phyloP scores from a whole-genome alignment of 192 early-diverging fungal genomes.

The Entophlyctis luteolus region DNA sequence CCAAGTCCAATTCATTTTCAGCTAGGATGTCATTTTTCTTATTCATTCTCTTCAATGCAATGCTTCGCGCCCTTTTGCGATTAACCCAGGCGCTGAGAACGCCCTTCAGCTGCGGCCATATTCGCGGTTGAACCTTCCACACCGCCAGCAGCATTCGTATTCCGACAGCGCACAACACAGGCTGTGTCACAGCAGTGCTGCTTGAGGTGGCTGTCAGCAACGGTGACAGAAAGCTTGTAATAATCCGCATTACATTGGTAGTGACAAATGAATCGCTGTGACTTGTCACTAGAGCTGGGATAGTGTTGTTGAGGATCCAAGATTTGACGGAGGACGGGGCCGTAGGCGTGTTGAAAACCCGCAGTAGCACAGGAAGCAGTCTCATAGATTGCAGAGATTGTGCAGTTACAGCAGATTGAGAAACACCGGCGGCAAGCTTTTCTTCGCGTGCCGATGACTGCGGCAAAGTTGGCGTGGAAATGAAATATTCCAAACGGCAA shows the following conservation, averaged over 20 bases:
- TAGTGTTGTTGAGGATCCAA: not conserved
- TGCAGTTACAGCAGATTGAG: not conserved
- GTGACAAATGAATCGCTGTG: constrained; percentile 1
- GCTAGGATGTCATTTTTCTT: not conserved
- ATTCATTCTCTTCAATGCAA: not conserved
- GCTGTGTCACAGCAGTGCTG: not conserved
- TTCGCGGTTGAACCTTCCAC: constrained; percentile 2
- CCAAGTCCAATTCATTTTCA: not conserved
- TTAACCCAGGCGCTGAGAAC: not conserved
- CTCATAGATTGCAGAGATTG: not conserved
- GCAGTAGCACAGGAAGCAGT: not conserved
- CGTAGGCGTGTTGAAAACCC: not conserved
- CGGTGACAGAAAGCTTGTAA: not conserved
- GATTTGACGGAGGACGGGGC: not conserved
- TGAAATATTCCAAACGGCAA: no score
- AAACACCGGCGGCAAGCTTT: not conserved
- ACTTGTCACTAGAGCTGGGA: not conserved
- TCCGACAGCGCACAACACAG: not conserved
- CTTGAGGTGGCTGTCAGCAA: not conserved
- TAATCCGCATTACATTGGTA: not conserved
- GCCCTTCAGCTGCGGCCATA: not conserved
- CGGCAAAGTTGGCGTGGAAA: no score
- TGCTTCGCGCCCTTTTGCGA: not conserved
- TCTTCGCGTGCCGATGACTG: no score
- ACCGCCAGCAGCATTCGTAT: not conserved